Evolutionary conservation across 2,329 filamentous ascomycete genomes (phyloP).

Genomic region (Aspergillus ibericus): DNA sequence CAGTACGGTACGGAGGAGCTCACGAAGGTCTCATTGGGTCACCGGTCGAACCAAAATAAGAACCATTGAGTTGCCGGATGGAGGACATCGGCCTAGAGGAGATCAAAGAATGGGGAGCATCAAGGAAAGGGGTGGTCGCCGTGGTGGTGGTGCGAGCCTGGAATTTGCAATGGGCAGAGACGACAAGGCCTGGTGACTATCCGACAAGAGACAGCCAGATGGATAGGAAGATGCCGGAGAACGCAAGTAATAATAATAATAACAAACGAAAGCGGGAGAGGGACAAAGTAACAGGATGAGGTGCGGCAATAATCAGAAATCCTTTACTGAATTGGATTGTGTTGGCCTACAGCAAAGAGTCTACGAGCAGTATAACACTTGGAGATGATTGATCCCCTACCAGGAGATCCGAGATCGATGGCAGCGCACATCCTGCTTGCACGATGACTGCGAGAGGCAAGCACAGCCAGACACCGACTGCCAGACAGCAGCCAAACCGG

Average conservation of each 20-base stretch:
- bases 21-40: slow-evolving; percentile 1
- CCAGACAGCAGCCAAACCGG: background rate
- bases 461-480: too few species aligned
- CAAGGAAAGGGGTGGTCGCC: background rate
- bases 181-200: background rate
- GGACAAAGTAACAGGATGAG: background rate
- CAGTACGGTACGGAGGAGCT: background rate
- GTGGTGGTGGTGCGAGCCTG: background rate
- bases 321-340: too few species aligned
- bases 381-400: too few species aligned
- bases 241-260: background rate
- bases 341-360: too few species aligned
- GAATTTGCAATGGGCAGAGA: background rate
- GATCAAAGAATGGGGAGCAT: background rate
- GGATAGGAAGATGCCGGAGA: background rate
- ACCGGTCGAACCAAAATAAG: background rate
- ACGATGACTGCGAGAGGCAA: too few species aligned
- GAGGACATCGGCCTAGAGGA: background rate
- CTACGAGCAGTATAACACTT: too few species aligned
- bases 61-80: background rate
- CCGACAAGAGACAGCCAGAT: background rate
- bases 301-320: background rate
- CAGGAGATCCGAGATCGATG: too few species aligned
- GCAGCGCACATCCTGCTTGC: too few species aligned
- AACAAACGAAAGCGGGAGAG: too few species aligned